Percentiles rank a stretch among this genome's conserved stretches.
Evolutionary conservation across 2,329 filamentous ascomycete species (phyloP).

Genomic region (Ophiosphaerella herpotricha): DNA sequence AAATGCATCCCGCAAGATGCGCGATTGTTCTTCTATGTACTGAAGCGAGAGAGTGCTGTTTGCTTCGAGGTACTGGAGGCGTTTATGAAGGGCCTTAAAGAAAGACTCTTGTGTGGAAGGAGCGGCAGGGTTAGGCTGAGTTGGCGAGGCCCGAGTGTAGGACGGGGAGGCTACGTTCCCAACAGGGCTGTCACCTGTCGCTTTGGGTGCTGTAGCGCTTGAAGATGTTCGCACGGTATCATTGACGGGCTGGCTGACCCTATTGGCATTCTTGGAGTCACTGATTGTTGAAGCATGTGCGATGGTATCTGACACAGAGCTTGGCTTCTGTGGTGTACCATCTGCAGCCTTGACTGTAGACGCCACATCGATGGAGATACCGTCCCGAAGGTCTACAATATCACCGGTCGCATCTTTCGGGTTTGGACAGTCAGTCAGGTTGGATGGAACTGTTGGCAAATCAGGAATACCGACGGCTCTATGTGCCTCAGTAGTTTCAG

Average conservation of each 20-base stretch:
- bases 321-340: slow-evolving; percentile 2
- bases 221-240: slow-evolving; percentile 15
- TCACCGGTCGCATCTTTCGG: background rate
- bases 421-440: background rate
- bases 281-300: slow-evolving; percentile 5
- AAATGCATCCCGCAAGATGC: slow-evolving; percentile 84
- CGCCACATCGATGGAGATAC: background rate
- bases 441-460: background rate
- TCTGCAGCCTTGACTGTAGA: slow-evolving; percentile 1
- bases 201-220: slow-evolving; percentile 13
- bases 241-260: slow-evolving; percentile 12
- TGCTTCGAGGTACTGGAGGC: slow-evolving; percentile 84
- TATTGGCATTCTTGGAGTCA: slow-evolving; percentile 10
- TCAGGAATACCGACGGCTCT: background rate
- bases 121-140: slow-evolving; percentile 58
- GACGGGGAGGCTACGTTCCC: slow-evolving; percentile 20
- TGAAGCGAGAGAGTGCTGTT: slow-evolving; percentile 92
- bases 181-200: slow-evolving; percentile 21
- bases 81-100: slow-evolving; percentile 95
- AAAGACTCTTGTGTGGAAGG: slow-evolving; percentile 96
- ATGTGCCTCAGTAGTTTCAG: background rate
- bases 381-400: background rate
- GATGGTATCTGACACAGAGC: slow-evolving; percentile 6
- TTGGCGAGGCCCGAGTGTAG: slow-evolving; percentile 41
- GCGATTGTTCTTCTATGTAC: slow-evolving; percentile 96